These are phyloP conservation scores for Colletotrichum orchidophilum DNA, from an alignment of 2,329 filamentous ascomycete genomes.

Conservation along the genomic window DNA sequence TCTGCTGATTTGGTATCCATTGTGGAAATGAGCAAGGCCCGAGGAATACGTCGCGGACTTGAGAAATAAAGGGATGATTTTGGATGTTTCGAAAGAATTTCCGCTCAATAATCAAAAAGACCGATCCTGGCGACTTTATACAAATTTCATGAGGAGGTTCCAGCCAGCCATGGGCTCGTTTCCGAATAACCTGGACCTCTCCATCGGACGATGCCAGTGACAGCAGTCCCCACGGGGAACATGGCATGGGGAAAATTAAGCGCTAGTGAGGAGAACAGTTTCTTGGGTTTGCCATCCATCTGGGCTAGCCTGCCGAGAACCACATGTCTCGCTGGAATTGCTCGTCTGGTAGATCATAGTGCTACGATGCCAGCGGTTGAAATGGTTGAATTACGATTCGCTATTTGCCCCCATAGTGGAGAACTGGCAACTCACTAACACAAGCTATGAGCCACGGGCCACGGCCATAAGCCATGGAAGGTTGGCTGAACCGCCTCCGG, in stretches of 20 bases:
- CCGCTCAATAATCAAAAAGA: neutral
- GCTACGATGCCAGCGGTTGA: neutral
- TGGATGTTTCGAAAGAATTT: neutral
- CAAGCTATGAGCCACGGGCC: neutral
- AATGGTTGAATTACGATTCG: neutral
- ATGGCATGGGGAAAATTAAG: neutral
- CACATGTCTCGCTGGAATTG: neutral
- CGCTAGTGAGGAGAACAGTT: neutral
- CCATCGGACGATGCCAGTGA: neutral
- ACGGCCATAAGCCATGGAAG: neutral
- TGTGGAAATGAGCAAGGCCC: neutral
- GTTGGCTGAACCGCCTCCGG: neutral
- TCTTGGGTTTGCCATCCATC: neutral
- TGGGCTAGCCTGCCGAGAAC: neutral
- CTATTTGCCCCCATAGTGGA: neutral
- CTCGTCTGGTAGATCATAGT: neutral
- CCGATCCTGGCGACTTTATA: neutral
- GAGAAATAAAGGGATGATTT: neutral
- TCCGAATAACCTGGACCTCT: neutral
- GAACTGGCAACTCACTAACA: neutral
- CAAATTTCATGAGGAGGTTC: neutral
- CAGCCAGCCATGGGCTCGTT: neutral
- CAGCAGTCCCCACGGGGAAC: neutral
- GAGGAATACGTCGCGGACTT: neutral
- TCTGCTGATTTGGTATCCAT: neutral